Percentiles rank a stretch among this genome's conserved stretches.
Conservation (phyloP, 108 stramenopile species). For the Stephanodiscus triporus region DNA sequence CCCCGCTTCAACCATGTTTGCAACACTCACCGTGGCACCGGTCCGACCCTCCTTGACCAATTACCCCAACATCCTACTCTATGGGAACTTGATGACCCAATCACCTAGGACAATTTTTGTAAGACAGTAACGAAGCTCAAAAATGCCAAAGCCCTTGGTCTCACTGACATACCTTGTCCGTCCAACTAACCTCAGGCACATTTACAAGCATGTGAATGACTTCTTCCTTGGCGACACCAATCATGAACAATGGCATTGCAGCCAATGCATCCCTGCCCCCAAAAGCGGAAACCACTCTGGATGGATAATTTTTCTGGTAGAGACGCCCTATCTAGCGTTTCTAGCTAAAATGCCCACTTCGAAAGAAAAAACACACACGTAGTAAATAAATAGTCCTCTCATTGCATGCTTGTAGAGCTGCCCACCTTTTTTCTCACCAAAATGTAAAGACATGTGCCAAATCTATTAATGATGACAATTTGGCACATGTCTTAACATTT, state of each 20-base stretch:
- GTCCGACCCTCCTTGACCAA: neutral
- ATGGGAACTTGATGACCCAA: neutral
- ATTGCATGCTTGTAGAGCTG: too few relatives aligned
- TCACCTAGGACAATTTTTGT: neutral
- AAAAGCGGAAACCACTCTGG: constrained; percentile 3
- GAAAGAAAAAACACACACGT: too few relatives aligned
- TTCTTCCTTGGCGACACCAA: constrained; percentile 6
- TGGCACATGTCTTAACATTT: too few relatives aligned
- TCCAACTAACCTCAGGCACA: neutral
- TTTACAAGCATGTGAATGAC: neutral
- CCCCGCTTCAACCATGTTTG: neutral
- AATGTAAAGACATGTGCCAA: too few relatives aligned
- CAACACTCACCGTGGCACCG: neutral
- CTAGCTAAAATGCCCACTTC: too few relatives aligned
- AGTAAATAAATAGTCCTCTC: too few relatives aligned
- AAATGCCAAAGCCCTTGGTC: constrained; percentile 15
- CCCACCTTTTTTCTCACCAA: too few relatives aligned
- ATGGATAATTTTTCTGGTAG: too few relatives aligned
- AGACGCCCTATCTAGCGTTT: too few relatives aligned
- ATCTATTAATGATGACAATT: too few relatives aligned
- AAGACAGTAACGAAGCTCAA: neutral
- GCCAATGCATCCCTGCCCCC: neutral
- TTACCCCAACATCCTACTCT: neutral
- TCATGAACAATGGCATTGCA: constrained; percentile 5
- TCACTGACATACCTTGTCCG: neutral